Evolutionary conservation across 768 basidiomycete species (phyloP).

Genomic region (Mycena latifolia): DNA sequence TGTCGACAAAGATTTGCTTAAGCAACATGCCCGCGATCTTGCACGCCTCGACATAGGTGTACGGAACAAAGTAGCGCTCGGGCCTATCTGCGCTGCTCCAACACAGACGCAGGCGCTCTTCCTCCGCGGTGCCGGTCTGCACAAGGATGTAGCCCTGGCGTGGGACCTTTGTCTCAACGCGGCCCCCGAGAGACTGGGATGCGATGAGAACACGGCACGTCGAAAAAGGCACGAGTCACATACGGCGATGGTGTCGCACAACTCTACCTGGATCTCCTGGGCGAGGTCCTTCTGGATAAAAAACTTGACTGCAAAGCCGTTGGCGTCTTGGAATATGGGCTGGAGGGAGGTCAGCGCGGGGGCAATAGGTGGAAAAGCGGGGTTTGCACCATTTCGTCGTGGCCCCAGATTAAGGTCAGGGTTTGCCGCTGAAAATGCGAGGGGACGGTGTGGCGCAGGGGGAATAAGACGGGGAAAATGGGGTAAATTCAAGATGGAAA

Average conservation of each 20-base stretch:
- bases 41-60: conserved; percentile 88
- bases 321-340: conserved; percentile 81
- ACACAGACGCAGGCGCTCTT: conserved; percentile 79
- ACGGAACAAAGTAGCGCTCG: conserved; percentile 83
- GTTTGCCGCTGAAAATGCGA: conserved; percentile 6
- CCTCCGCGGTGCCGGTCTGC: conserved; percentile 76
- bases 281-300: conserved; percentile 86
- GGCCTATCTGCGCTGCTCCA: conserved; percentile 80
- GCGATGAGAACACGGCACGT: conserved; percentile 9
- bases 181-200: conserved; percentile 75
- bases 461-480: not conserved
- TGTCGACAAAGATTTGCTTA: conserved; percentile 81
- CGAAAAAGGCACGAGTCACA: conserved; percentile 33
- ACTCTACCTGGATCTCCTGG: conserved; percentile 74
- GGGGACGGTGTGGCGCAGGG: not conserved
- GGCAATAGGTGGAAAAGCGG: not conserved
- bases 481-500: not conserved
- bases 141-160: conserved; percentile 81
- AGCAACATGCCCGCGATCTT: conserved; percentile 80
- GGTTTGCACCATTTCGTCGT: conserved; percentile 33
- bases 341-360: conserved; percentile 39
- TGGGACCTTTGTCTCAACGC: conserved; percentile 84
- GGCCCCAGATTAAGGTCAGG: conserved; percentile 31
- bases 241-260: conserved; percentile 82
- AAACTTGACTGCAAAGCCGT: conserved; percentile 81